These are phyloP conservation scores for Coprinellus micaceus DNA, from an alignment of 768 basidiomycete species.

Conservation along the genomic window DNA sequence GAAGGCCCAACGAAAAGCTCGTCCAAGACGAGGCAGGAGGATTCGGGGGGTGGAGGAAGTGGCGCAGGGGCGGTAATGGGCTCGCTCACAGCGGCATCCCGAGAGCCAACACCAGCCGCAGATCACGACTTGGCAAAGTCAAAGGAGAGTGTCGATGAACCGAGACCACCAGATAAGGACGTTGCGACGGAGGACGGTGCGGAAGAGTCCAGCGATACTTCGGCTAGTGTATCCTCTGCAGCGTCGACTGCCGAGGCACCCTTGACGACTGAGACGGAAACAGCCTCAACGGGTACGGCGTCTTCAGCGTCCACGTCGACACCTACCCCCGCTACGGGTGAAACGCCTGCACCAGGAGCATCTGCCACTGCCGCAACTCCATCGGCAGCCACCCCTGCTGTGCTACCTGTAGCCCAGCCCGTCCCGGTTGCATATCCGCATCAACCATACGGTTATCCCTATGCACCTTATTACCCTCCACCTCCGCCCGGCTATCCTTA, in stretches of 20 bases:
- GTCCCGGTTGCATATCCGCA: constrained; percentile 42
- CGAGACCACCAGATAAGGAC: constrained; percentile 12
- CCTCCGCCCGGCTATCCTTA: constrained; percentile 3
- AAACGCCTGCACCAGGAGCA: constrained; percentile 14
- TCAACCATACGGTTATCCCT: constrained; percentile 53
- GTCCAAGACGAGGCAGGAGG: constrained; percentile 8
- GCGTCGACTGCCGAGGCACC: not conserved
- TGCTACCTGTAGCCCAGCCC: constrained; percentile 15
- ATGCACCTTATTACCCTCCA: constrained; percentile 12
- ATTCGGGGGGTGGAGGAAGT: not conserved
- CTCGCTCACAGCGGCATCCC: constrained; percentile 19
- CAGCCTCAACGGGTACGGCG: constrained; percentile 9
- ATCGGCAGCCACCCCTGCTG: constrained; percentile 16
- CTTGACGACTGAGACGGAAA: not conserved
- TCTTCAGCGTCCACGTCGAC: constrained; percentile 11
- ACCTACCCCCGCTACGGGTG: constrained; percentile 15
- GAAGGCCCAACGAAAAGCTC: constrained; percentile 18
- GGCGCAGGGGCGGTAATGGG: constrained; percentile 23
- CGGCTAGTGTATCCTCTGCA: not conserved
- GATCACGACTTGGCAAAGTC: constrained; percentile 6
- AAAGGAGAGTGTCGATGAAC: constrained; percentile 11
- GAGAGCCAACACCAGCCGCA: constrained; percentile 6
- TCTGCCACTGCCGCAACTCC: constrained; percentile 15
- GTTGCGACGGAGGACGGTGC: not conserved
- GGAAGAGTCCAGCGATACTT: constrained; percentile 1